Conservation (phyloP, 805 yeast genomes). For the Naumovozyma castellii region DNA sequence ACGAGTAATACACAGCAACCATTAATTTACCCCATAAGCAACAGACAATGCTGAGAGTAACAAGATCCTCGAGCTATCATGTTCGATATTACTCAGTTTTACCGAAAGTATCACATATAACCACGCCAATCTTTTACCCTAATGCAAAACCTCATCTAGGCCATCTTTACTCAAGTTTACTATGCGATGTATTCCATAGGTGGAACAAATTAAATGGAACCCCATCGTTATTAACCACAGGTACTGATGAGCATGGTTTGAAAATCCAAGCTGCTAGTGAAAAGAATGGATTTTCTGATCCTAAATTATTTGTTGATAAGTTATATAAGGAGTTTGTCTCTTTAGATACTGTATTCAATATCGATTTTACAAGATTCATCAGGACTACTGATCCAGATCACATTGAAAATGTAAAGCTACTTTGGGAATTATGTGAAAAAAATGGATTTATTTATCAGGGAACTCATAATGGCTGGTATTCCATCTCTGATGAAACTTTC, state of each 20-base stretch:
- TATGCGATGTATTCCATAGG: constrained; percentile 69
- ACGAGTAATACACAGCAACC: no score
- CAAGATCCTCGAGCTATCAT: no score
- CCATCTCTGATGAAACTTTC: constrained; percentile 88
- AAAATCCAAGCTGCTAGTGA: constrained; percentile 85
- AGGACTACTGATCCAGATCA: constrained; percentile 88
- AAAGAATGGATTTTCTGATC: constrained; percentile 36
- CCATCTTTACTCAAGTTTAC: constrained; percentile 77
- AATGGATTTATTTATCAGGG: constrained; percentile 74
- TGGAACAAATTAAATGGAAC: constrained; percentile 50
- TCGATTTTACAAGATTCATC: constrained; percentile 66
- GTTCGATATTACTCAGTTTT: background rate
- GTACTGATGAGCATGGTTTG: constrained; percentile 95
- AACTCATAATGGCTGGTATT: constrained; percentile 88
- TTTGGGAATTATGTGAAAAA: constrained; percentile 57
- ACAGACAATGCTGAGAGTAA: no score
- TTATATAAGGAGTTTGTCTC: constrained; percentile 54
- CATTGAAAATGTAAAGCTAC: constrained; percentile 45
- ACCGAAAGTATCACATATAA: constrained; percentile 36
- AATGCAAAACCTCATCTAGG: constrained; percentile 94
- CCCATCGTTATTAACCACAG: constrained; percentile 61
- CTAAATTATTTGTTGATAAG: constrained; percentile 64
- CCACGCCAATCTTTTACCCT: constrained; percentile 93
- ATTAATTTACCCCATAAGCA: no score
- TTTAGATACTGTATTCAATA: constrained; percentile 49